A percentile compares a stretch with the other conserved stretches of the same genome.
phyloP scores from a whole-genome alignment of 495 filamentous ascomycete species.

The Schizothecium vesticola region DNA sequence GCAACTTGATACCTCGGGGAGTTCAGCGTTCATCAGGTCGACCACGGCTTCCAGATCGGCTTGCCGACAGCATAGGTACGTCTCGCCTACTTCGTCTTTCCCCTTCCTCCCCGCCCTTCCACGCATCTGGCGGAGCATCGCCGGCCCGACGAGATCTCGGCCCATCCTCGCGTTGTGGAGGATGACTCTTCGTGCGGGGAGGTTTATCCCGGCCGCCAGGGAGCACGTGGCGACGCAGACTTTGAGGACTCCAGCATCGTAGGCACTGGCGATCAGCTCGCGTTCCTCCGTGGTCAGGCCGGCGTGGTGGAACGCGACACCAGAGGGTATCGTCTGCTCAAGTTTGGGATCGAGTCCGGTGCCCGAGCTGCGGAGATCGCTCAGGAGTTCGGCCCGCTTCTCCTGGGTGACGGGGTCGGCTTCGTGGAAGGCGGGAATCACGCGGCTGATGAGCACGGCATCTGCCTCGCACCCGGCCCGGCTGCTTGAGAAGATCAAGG shows the following conservation, averaged over 20 bases:
- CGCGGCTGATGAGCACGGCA: constrained; percentile 58
- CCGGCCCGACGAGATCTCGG: constrained; percentile 66
- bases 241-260: constrained; percentile 63
- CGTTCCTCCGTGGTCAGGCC: constrained; percentile 77
- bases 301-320: constrained; percentile 76
- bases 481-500: constrained; percentile 70
- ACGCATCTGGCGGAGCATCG: constrained; percentile 80
- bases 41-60: constrained; percentile 65
- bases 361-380: constrained; percentile 59
- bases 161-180: constrained; percentile 76
- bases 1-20: constrained; percentile 67
- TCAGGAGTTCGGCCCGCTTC: constrained; percentile 60
- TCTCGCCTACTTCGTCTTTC: constrained; percentile 76
- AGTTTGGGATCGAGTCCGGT: constrained; percentile 65
- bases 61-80: constrained; percentile 69
- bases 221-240: constrained; percentile 78
- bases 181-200: constrained; percentile 67
- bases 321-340: constrained; percentile 56
- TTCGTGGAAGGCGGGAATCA: constrained; percentile 46
- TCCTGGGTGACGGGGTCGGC: constrained; percentile 46
- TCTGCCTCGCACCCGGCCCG: constrained; percentile 60
- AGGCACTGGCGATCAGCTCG: constrained; percentile 66
- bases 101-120: constrained; percentile 79
- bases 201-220: constrained; percentile 80
- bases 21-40: constrained; percentile 65